Evolutionary conservation across 148 eudicot genomes (phyloP).

Genomic region (Rhododendron mucronatum): DNA sequence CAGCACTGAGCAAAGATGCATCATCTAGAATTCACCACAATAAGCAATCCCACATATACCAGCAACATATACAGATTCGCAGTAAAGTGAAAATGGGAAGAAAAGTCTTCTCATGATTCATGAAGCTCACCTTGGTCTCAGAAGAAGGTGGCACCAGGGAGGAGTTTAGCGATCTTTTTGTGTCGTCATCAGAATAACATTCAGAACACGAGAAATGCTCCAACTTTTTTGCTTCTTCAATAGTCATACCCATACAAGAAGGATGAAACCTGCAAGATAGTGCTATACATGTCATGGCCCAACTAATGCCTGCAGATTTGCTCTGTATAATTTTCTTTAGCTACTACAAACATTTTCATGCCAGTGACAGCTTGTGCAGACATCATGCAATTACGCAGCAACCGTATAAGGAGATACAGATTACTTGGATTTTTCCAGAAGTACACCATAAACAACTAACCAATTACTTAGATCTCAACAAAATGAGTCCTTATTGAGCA

Average conservation of each 20-base stretch:
- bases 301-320: not conserved
- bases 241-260: slow-evolving; percentile 85
- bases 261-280: slow-evolving; percentile 82
- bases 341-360: not conserved
- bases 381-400: not conserved
- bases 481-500: not conserved
- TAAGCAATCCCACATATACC: not conserved
- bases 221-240: slow-evolving; percentile 86
- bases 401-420: not conserved
- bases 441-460: not conserved
- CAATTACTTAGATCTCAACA: not conserved
- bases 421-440: not conserved
- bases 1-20: not conserved
- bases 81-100: not conserved
- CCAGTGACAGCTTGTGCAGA: not conserved
- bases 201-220: slow-evolving; percentile 85
- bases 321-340: not conserved
- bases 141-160: slow-evolving; percentile 42
- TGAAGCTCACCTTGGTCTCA: slow-evolving; percentile 55
- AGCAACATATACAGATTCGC: not conserved
- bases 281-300: not conserved
- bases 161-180: slow-evolving; percentile 50
- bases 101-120: not conserved
- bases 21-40: not conserved
- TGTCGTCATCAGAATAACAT: slow-evolving; percentile 62